phyloP scores from a whole-genome alignment of 2,329 filamentous ascomycete species.

The Samsoniella hepiali region DNA sequence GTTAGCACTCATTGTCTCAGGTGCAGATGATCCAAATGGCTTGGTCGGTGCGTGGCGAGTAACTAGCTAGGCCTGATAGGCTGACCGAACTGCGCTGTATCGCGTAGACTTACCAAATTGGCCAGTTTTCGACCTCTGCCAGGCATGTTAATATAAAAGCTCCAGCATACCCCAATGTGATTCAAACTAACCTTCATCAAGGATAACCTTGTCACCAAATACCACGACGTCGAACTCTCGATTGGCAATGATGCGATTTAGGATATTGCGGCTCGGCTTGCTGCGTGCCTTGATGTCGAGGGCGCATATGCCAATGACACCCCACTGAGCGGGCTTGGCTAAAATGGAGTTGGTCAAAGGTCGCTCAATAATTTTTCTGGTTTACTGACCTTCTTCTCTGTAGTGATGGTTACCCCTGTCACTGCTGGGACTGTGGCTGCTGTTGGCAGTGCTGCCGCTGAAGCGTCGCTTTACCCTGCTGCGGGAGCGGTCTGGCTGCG shows the following conservation, averaged over 20 bases:
- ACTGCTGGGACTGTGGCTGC: slow-evolving; percentile 75
- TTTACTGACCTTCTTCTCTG: slow-evolving; percentile 50
- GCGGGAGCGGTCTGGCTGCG: slow-evolving; percentile 56
- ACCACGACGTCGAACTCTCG: slow-evolving; percentile 95
- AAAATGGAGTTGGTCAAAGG: slow-evolving; percentile 28
- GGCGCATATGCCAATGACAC: slow-evolving; percentile 87
- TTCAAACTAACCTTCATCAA: slow-evolving; percentile 69
- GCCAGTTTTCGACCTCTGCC: slow-evolving; percentile 87
- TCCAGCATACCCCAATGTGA: slow-evolving; percentile 18
- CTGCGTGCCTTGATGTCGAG: slow-evolving; percentile 93
- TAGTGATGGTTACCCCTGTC: slow-evolving; percentile 56
- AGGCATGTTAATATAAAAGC: slow-evolving; percentile 13
- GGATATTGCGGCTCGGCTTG: slow-evolving; percentile 93
- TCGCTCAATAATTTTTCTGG: not conserved
- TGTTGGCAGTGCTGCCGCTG: slow-evolving; percentile 77
- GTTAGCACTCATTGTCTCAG: slow-evolving; percentile 25
- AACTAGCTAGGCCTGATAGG: slow-evolving; percentile 34
- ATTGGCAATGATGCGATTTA: slow-evolving; percentile 86
- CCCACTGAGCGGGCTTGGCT: slow-evolving; percentile 58
- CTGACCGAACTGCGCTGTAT: slow-evolving; percentile 30
- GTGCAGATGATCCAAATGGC: not conserved
- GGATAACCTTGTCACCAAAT: slow-evolving; percentile 97
- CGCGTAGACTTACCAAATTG: slow-evolving; percentile 62
- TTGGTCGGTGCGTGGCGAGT: slow-evolving; percentile 22
- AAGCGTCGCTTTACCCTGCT: slow-evolving; percentile 71